phyloP scores from a whole-genome alignment of 2,329 filamentous ascomycete genomes.

The Leptographium flavum region DNA sequence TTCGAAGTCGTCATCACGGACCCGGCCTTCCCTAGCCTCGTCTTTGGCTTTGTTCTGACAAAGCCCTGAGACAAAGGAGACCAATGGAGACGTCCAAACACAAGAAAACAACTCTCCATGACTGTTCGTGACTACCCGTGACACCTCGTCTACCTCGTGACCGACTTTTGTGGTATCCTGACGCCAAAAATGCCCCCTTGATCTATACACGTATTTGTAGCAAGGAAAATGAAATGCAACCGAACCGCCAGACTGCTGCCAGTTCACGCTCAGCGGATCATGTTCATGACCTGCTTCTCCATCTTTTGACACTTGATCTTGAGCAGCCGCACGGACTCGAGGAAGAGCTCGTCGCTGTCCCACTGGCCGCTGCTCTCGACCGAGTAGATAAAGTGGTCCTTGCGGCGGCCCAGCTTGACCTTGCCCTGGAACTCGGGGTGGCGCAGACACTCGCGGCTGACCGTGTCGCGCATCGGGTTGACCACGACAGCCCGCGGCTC shows the following conservation, averaged over 20 bases:
- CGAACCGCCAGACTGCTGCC: conserved; percentile 3
- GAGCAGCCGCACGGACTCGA: conserved; percentile 74
- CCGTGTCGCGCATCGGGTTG: conserved; percentile 86
- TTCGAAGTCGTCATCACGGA: conserved; percentile 90
- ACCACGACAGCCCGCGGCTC: conserved; percentile 77
- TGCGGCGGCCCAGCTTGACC: conserved; percentile 77
- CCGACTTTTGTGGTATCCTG: not conserved
- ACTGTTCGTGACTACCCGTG: no score
- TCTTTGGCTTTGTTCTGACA: conserved; percentile 41
- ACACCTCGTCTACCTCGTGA: not conserved
- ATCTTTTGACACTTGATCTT: conserved; percentile 71
- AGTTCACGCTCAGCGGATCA: conserved; percentile 30
- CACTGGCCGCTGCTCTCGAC: conserved; percentile 93
- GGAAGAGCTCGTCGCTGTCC: conserved; percentile 83
- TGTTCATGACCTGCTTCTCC: conserved; percentile 54
- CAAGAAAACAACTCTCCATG: not conserved
- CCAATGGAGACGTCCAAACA: conserved; percentile 3
- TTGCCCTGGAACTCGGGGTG: conserved; percentile 91
- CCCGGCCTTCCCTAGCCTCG: conserved; percentile 68
- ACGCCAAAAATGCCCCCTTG: conserved; percentile 1
- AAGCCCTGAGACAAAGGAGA: conserved; percentile 13
- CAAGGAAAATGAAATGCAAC: conserved; percentile 9
- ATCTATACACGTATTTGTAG: not conserved
- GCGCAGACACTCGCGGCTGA: conserved; percentile 81
- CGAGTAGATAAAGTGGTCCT: conserved; percentile 96